phyloP scores from a whole-genome alignment of 768 basidiomycete genomes.

The Pleurotus salmoneostramineus region DNA sequence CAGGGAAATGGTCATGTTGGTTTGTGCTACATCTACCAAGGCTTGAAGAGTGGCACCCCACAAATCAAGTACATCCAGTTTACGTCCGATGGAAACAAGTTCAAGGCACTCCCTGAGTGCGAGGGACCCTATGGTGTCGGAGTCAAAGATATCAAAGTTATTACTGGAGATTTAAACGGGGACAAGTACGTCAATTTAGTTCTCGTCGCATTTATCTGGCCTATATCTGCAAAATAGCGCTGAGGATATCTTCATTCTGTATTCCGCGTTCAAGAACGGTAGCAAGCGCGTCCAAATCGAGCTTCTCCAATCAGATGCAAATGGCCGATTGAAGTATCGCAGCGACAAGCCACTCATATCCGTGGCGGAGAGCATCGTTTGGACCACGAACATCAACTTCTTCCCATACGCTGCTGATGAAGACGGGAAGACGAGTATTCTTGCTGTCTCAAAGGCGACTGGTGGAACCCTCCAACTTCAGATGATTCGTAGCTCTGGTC shows the following conservation, averaged over 20 bases:
- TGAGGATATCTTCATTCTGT: slow-evolving; percentile 1
- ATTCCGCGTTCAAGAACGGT: slow-evolving; percentile 1
- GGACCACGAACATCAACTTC: neutral
- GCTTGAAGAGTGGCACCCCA: neutral
- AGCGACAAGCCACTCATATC: slow-evolving; percentile 1
- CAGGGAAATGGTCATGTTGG: neutral
- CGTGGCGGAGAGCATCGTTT: slow-evolving; percentile 1
- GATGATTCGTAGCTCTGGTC: slow-evolving; percentile 5
- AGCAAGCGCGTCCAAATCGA: slow-evolving; percentile 2
- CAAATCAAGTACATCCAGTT: slow-evolving; percentile 1
- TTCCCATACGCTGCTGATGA: slow-evolving; percentile 4
- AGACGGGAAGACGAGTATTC: slow-evolving; percentile 4
- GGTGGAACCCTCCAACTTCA: neutral
- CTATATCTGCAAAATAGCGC: neutral
- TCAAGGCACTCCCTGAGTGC: neutral
- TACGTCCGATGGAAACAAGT: neutral
- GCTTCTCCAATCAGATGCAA: neutral
- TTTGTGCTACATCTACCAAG: slow-evolving; percentile 2
- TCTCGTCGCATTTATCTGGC: neutral
- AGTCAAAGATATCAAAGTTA: neutral
- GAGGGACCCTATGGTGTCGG: neutral
- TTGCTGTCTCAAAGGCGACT: neutral
- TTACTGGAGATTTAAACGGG: slow-evolving; percentile 1
- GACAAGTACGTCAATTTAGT: neutral
- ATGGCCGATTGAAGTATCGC: neutral